A percentile compares a stretch with the other conserved stretches of the same genome.
These are phyloP conservation scores for Massarina eburnea DNA, from an alignment of 2,329 filamentous ascomycete genomes.

Conservation along the genomic window DNA sequence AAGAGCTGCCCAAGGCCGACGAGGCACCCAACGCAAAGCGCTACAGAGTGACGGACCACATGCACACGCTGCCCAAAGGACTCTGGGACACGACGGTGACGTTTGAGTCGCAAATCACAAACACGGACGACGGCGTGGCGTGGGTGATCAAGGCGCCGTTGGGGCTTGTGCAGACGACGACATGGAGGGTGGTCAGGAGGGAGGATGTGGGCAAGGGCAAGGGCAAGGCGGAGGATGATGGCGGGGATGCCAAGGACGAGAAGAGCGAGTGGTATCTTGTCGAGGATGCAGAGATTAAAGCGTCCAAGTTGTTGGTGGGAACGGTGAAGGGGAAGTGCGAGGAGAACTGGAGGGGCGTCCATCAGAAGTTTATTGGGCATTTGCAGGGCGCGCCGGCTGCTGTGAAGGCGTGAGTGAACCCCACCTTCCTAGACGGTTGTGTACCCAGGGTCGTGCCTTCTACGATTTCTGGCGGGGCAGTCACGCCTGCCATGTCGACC, in stretches of 20 bases:
- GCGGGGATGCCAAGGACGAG: constrained; percentile 6
- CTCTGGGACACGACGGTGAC: constrained; percentile 41
- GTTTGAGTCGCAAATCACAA: constrained; percentile 37
- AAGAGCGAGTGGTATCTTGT: constrained; percentile 35
- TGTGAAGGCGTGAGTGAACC: constrained; percentile 7
- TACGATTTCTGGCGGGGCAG: too few relatives aligned
- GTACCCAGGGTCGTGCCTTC: too few relatives aligned
- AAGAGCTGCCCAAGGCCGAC: constrained; percentile 20
- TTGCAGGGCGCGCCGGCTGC: constrained; percentile 15
- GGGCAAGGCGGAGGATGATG: constrained; percentile 9
- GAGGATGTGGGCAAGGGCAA: constrained; percentile 17
- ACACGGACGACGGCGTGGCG: constrained; percentile 34
- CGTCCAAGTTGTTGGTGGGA: constrained; percentile 33
- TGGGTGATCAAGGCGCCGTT: constrained; percentile 41
- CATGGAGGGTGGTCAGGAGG: constrained; percentile 31
- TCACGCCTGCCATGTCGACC: too few relatives aligned
- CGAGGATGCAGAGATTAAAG: constrained; percentile 41
- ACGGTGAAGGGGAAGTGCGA: constrained; percentile 43
- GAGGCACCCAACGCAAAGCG: constrained; percentile 31
- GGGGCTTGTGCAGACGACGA: constrained; percentile 35
- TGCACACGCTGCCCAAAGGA: constrained; percentile 39
- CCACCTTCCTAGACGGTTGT: too few relatives aligned
- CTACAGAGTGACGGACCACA: constrained; percentile 42
- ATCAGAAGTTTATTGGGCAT: constrained; percentile 31
- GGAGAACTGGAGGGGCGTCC: constrained; percentile 36